Base-by-base conservation (phyloP, 2,329 filamentous ascomycete species). In the Tolypocladium guangdongense region DNA sequence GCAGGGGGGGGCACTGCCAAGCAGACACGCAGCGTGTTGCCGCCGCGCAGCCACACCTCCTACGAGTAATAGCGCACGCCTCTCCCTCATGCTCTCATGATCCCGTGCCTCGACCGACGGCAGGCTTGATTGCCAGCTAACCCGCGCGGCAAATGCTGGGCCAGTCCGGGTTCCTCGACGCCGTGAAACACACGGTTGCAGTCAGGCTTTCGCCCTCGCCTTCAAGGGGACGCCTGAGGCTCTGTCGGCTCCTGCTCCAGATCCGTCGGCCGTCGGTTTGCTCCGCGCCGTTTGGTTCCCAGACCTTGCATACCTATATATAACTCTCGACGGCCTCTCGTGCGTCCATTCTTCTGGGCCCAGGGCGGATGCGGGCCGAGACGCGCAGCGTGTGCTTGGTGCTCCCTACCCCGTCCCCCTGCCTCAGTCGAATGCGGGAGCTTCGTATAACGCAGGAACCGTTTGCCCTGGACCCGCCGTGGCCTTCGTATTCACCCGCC, bases 1-100 rank as follows among this genome's bases (percentile, higher is more conserved):
- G 7, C 27, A n/a, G n/a, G n/a, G n/a, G n/a, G n/a, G n/a, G n/a
- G n/a, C n/a, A n/a, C n/a, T n/a, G n/a, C n/a, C n/a, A n/a, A n/a
- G n/a, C n/a, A n/a, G n/a, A n/a, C 24, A 32, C 49, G 24, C 33
- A 46, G 38, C 27, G 32, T 37, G 46, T 55, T 51, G 55, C 55
- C 55, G 55, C 55, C 43, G 20, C 27, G 52, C 55, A 53, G 55
- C 55, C 55, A 55, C 49, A 51, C 41, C 48, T 8, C 10, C 12
- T 38, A n/a, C n/a, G n/a, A n/a, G n/a, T n/a, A n/a, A n/a, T n/a
- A 48, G 49, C 38, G 39, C 22, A 47, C 36, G 45, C 51, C 35
- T 36, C 51, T 47, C 24, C 41, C 39, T 45, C 50, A 41, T 39
- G 32, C 45, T 32, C n/a, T 38, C 48, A 11, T 51, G 48, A 38